A percentile compares a stretch with the other conserved stretches of the same genome.
These are phyloP conservation scores for Candida qinlingensis DNA, from an alignment of 805 yeast genomes.

Conservation along the genomic window DNA sequence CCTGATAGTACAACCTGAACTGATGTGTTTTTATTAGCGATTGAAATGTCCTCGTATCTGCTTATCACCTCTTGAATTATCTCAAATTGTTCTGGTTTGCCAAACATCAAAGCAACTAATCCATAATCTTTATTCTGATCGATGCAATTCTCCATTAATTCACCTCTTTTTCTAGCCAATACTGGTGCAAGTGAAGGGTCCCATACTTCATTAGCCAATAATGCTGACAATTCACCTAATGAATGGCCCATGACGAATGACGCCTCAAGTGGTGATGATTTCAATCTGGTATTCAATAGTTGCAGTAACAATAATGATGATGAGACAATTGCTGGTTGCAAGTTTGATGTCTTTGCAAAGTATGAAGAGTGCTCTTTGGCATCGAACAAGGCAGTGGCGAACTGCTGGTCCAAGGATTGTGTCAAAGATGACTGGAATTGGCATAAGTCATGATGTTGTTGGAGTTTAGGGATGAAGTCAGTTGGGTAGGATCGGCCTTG, in stretches of 20 bases:
- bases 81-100: slow-evolving; percentile 21
- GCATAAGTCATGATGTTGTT: slow-evolving; percentile 2
- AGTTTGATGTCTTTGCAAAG: slow-evolving; percentile 24
- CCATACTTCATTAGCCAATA: slow-evolving; percentile 28
- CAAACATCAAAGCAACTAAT: slow-evolving; percentile 33
- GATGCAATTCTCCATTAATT: slow-evolving; percentile 31
- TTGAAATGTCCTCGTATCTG: slow-evolving; percentile 17
- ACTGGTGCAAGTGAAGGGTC: slow-evolving; percentile 13
- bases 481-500: slow-evolving; percentile 16
- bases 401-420: not conserved
- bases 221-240: slow-evolving; percentile 38
- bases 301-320: slow-evolving; percentile 19
- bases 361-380: not conserved
- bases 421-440: slow-evolving; percentile 1
- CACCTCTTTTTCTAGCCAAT: slow-evolving; percentile 31
- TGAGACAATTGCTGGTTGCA: slow-evolving; percentile 25
- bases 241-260: slow-evolving; percentile 37
- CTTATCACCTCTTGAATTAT: not conserved
- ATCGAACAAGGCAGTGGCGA: not conserved
- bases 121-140: slow-evolving; percentile 23
- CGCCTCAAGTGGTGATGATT: slow-evolving; percentile 14
- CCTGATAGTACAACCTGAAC: slow-evolving; percentile 41
- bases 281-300: slow-evolving; percentile 17
- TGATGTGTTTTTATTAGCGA: slow-evolving; percentile 38
- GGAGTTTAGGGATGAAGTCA: not conserved